Conservation (phyloP, 345 rosid genomes). For the Eucalyptus brandiana region DNA sequence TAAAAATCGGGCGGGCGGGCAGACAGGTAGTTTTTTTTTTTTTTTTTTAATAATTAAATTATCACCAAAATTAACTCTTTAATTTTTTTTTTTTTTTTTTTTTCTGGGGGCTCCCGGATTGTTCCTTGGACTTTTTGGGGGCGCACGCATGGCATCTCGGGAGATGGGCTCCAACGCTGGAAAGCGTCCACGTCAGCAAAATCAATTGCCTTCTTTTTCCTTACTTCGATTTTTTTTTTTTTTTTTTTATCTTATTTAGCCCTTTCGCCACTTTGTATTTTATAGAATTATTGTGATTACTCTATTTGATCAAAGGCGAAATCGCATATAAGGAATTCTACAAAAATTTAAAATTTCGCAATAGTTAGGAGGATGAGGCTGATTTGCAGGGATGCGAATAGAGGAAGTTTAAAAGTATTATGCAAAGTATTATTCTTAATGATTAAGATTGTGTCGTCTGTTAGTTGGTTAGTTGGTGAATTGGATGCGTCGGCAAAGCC, state of each 20-base stretch:
- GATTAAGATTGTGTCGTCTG: too few relatives aligned
- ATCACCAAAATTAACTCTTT: background rate
- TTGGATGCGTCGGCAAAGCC: rapidly evolving
- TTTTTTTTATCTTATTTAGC: too few relatives aligned
- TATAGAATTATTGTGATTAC: background rate
- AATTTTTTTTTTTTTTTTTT: too few relatives aligned
- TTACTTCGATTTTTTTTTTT: too few relatives aligned
- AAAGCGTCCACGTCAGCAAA: too few relatives aligned
- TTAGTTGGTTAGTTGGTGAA: background rate
- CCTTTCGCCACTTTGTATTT: background rate
- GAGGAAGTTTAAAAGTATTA: background rate
- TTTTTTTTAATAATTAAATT: too few relatives aligned
- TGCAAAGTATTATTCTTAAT: background rate
- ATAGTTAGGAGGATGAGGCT: background rate
- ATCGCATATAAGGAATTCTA: background rate
- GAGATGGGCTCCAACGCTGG: too few relatives aligned
- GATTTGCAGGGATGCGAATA: rapidly evolving
- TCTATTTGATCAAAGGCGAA: background rate
- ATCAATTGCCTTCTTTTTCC: too few relatives aligned
- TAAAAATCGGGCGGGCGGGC: background rate
- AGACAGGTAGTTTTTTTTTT: too few relatives aligned
- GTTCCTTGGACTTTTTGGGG: too few relatives aligned
- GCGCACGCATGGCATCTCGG: too few relatives aligned
- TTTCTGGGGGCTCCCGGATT: background rate
- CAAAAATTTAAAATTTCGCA: background rate